phyloP scores from a whole-genome alignment of 805 yeast species.

The Barnettozyma botsteinii region DNA sequence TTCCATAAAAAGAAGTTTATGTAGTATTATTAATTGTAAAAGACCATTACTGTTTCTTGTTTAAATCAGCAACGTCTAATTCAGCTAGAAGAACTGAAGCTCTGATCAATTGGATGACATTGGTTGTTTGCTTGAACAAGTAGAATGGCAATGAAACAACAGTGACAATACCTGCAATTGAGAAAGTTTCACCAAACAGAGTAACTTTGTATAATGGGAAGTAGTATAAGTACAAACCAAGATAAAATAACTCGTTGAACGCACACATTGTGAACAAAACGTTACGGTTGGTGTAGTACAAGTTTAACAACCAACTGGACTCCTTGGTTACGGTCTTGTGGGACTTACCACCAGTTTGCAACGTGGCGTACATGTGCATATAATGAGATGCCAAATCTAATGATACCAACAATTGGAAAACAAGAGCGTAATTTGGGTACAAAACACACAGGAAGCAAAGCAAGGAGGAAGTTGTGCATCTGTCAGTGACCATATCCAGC shows the following conservation, averaged over 20 bases:
- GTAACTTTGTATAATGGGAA: constrained; percentile 36
- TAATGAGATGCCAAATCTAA: constrained; percentile 90
- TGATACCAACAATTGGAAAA: constrained; percentile 79
- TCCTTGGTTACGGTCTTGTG: constrained; percentile 80
- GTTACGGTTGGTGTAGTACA: constrained; percentile 80
- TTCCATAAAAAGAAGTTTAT: too few relatives aligned
- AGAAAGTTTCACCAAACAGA: constrained; percentile 33
- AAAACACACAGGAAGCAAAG: constrained; percentile 78
- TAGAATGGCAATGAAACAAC: constrained; percentile 75
- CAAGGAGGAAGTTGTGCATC: constrained; percentile 94
- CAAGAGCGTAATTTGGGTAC: constrained; percentile 55
- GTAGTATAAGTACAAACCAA: constrained; percentile 76
- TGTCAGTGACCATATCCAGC: constrained; percentile 96
- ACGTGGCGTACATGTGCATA: constrained; percentile 96
- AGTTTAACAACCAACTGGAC: constrained; percentile 63
- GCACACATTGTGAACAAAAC: constrained; percentile 88
- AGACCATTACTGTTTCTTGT: constrained; percentile 14
- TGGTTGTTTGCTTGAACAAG: constrained; percentile 84
- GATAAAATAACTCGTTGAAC: constrained; percentile 87
- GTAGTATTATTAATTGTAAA: not conserved
- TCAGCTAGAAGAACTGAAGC: constrained; percentile 81
- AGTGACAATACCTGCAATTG: constrained; percentile 55
- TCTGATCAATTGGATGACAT: constrained; percentile 78
- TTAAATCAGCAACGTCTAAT: constrained; percentile 46
- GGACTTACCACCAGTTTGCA: constrained; percentile 68